A percentile compares a stretch with the other conserved stretches of the same genome.
These are phyloP conservation scores for Naumovozyma baii DNA, from an alignment of 805 yeast species.

Conservation along the genomic window DNA sequence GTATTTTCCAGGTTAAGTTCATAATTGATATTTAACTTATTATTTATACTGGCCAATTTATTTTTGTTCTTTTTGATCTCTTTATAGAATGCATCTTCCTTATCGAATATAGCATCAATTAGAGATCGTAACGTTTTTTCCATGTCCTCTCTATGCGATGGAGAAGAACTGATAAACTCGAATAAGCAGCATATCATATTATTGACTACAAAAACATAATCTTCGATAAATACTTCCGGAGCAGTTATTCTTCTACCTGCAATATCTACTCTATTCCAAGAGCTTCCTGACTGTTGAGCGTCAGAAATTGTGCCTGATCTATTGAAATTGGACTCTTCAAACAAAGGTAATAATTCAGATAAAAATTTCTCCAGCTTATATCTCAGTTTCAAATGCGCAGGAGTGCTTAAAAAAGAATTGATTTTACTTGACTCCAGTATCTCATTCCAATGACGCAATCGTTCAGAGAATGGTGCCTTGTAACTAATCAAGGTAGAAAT, in stretches of 20 bases:
- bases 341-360: conserved; percentile 20
- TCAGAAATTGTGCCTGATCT: conserved; percentile 17
- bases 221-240: conserved; percentile 14
- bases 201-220: conserved; percentile 14
- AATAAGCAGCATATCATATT: conserved; percentile 17
- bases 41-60: conserved; percentile 6
- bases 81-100: conserved; percentile 19
- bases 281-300: conserved; percentile 12
- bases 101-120: conserved; percentile 15
- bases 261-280: conserved; percentile 11
- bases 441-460: conserved; percentile 26
- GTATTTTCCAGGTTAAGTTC: conserved; percentile 10
- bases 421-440: conserved; percentile 12
- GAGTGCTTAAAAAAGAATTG: conserved; percentile 20
- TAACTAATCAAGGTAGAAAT: conserved; percentile 23
- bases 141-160: conserved; percentile 10
- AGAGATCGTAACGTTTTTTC: conserved; percentile 12
- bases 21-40: conserved; percentile 13
- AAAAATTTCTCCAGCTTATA: conserved; percentile 19
- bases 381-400: conserved; percentile 18
- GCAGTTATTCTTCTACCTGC: conserved; percentile 5
- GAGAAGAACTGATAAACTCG: conserved; percentile 12
- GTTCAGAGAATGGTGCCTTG: conserved; percentile 23
- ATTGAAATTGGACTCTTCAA: conserved; percentile 25
- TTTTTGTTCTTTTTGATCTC: conserved; percentile 6